phyloP scores from a whole-genome alignment of 2,329 filamentous ascomycete species.

The Dactylellina cionopaga region DNA sequence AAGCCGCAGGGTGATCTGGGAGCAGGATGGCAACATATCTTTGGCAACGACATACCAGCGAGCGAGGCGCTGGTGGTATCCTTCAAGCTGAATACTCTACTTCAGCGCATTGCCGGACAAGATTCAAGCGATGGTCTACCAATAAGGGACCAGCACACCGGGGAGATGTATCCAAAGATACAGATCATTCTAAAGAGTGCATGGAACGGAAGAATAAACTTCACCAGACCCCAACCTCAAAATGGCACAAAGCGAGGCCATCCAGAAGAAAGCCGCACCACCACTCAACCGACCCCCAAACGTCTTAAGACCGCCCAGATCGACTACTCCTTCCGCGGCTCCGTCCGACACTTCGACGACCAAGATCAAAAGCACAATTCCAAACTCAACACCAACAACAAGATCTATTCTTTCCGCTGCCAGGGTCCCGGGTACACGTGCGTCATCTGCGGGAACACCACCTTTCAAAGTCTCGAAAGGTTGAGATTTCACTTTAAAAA shows the following conservation, averaged over 20 bases:
- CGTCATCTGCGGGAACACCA: constrained; percentile 22
- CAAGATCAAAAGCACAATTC: constrained; percentile 17
- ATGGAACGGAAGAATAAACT: not conserved
- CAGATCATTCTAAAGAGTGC: not conserved
- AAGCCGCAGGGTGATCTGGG: not conserved
- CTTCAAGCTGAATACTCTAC: not conserved
- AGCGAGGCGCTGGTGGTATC: not conserved
- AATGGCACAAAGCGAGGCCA: too few relatives aligned
- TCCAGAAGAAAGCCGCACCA: too few relatives aligned
- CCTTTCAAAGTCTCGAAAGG: constrained; percentile 21
- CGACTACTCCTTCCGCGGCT: constrained; percentile 13
- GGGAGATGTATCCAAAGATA: not conserved
- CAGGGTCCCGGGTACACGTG: constrained; percentile 4
- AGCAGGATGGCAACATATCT: not conserved
- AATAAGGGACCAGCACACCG: not conserved
- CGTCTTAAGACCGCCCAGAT: constrained; percentile 11
- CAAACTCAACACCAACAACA: constrained; percentile 16
- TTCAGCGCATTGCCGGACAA: not conserved
- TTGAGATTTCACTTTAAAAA: constrained; percentile 27
- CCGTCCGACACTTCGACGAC: constrained; percentile 29
- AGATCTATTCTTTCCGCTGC: constrained; percentile 14
- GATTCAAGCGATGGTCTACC: too few relatives aligned
- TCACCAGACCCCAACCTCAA: not conserved
- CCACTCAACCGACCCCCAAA: not conserved
- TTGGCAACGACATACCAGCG: too few relatives aligned